Conservation (phyloP, 176 grass and related monocot genomes). For the Triticum monococcum region DNA sequence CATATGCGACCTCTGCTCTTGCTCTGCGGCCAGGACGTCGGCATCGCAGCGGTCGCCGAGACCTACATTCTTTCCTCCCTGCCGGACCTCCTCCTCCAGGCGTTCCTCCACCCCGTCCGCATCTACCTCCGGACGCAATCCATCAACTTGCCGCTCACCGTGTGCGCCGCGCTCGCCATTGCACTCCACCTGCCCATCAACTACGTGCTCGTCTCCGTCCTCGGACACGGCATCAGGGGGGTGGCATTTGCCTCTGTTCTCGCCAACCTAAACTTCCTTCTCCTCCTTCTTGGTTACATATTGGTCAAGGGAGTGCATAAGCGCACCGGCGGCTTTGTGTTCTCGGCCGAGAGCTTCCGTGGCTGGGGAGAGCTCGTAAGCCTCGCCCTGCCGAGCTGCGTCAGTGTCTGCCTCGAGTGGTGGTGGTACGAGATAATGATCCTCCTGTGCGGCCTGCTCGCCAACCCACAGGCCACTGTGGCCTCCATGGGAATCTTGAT, state of each 20-base stretch:
- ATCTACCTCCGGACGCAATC: constrained; percentile 81
- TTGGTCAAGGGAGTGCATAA: constrained; percentile 45
- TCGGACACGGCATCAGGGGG: constrained; percentile 57
- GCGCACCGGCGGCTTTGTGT: constrained; percentile 53
- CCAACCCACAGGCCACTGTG: constrained; percentile 76
- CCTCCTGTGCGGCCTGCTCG: constrained; percentile 79
- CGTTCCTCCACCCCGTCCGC: constrained; percentile 70
- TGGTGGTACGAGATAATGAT: constrained; percentile 99
- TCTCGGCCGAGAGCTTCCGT: constrained; percentile 59
- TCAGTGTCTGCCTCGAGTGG: constrained; percentile 94
- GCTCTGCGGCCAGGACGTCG: constrained; percentile 71
- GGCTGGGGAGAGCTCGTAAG: constrained; percentile 64
- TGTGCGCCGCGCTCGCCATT: constrained; percentile 69
- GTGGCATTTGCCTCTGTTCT: constrained; percentile 72
- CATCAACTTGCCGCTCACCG: constrained; percentile 72
- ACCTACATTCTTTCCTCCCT: constrained; percentile 80
- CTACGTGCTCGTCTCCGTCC: constrained; percentile 68
- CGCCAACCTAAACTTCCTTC: constrained; percentile 71
- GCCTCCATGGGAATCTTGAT: constrained; percentile 93
- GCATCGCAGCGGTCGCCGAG: constrained; percentile 63
- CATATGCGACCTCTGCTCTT: constrained; percentile 72
- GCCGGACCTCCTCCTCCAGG: constrained; percentile 74
- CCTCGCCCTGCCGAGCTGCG: constrained; percentile 78
- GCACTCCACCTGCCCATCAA: constrained; percentile 76
- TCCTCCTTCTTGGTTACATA: constrained; percentile 68